phyloP scores from a whole-genome alignment of 768 basidiomycete species.

The Xerocomellus dryophilus region DNA sequence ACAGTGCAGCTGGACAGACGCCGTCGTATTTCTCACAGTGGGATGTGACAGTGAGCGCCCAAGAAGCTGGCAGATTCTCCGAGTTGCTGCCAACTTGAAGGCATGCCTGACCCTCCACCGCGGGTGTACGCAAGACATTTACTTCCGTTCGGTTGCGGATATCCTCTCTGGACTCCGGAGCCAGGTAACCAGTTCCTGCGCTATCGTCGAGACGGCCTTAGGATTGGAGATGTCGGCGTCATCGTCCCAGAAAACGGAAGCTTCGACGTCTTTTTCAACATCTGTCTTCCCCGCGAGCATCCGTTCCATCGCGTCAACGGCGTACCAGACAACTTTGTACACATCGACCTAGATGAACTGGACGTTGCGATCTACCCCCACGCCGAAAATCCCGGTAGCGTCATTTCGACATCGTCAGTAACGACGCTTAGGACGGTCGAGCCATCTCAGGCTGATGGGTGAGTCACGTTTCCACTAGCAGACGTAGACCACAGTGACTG shows the following conservation, averaged over 20 bases:
- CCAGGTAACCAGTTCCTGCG: conserved; percentile 21
- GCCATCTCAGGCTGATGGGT: conserved; percentile 1
- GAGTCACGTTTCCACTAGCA: not conserved
- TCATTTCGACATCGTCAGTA: conserved; percentile 11
- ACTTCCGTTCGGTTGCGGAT: conserved; percentile 20
- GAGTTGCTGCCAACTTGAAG: no score
- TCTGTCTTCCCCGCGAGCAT: conserved; percentile 33
- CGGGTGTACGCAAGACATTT: conserved; percentile 12
- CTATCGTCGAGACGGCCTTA: conserved; percentile 27
- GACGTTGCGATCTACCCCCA: conserved; percentile 3
- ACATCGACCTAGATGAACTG: conserved; percentile 9
- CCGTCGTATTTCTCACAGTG: no score
- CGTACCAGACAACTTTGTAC: conserved; percentile 28
- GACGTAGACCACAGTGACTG: not conserved
- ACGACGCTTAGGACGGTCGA: conserved; percentile 3
- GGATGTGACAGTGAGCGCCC: no score
- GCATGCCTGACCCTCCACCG: conserved; percentile 7
- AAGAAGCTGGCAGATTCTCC: no score
- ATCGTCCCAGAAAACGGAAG: conserved; percentile 28
- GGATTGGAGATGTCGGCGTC: conserved; percentile 37
- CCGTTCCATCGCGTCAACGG: conserved; percentile 9
- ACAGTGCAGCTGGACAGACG: no score
- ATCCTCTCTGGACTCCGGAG: conserved; percentile 33
- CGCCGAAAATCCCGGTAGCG: conserved; percentile 10
- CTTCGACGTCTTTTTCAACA: conserved; percentile 38